Percentiles rank a stretch among this genome's conserved stretches.
Evolutionary conservation across 306 rosid species (phyloP).

Genomic region (Inga laurina): DNA sequence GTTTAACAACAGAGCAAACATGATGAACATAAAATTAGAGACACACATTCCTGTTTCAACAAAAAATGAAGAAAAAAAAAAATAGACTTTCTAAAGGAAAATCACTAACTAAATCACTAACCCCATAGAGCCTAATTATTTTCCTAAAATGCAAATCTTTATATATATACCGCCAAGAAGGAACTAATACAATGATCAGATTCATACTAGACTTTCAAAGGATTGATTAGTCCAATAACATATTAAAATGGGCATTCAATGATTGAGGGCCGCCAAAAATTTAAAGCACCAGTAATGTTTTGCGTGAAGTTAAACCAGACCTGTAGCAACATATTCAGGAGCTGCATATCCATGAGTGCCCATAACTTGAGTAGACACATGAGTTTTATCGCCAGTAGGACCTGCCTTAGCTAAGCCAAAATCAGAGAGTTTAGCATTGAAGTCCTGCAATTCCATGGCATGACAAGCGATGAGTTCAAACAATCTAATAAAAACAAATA

Average conservation of each 20-base stretch:
- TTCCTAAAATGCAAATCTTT: background rate
- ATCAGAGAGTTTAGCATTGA: conserved; percentile 87
- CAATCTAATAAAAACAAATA: background rate
- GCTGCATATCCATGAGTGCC: conserved; percentile 95
- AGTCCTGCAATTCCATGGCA: conserved; percentile 53
- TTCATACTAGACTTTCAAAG: background rate
- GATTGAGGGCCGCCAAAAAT: background rate
- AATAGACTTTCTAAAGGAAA: conserved; percentile 11
- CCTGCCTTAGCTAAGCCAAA: conserved; percentile 89
- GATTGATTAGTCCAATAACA: conserved; percentile 11
- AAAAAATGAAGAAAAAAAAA: background rate
- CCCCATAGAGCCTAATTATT: background rate
- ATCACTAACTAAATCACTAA: no score
- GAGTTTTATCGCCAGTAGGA: conserved; percentile 94
- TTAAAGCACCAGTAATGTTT: conserved; percentile 47
- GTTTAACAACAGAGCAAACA: background rate
- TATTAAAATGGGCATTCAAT: conserved; percentile 1
- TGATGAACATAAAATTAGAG: conserved; percentile 6
- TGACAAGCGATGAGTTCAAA: conserved; percentile 19
- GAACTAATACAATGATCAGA: conserved; percentile 19
- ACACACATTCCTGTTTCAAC: conserved; percentile 6
- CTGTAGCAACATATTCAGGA: conserved; percentile 95
- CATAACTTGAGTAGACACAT: conserved; percentile 88
- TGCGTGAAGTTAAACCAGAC: conserved; percentile 36
- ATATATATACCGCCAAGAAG: background rate